Conservation (phyloP, 768 basidiomycete species). For the Pisolithus orientalis region DNA sequence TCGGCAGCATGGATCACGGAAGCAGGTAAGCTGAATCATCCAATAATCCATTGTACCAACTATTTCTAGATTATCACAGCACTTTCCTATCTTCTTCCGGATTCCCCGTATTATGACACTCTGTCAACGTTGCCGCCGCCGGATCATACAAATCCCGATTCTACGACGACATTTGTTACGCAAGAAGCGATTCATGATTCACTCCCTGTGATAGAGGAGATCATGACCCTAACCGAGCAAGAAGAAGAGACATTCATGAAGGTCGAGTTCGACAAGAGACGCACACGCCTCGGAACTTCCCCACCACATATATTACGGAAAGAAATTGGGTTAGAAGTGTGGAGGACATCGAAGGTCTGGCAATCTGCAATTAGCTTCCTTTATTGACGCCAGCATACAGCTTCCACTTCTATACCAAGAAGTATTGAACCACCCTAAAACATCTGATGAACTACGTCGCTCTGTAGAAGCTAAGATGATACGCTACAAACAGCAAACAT, state of each 20-base stretch:
- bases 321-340: conserved; percentile 64
- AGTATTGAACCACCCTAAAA: conserved; percentile 73
- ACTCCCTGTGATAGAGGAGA: conserved; percentile 66
- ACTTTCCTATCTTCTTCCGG: conserved; percentile 67
- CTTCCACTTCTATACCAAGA: conserved; percentile 71
- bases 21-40: conserved; percentile 41
- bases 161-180: conserved; percentile 48
- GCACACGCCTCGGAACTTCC: conserved; percentile 68
- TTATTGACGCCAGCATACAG: conserved; percentile 30
- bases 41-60: conserved; percentile 39
- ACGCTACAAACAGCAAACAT: conserved; percentile 51
- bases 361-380: background rate
- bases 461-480: conserved; percentile 72
- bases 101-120: conserved; percentile 55
- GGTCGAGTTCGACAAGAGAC: conserved; percentile 69
- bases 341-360: conserved; percentile 52
- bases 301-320: conserved; percentile 51
- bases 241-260: conserved; percentile 53
- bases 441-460: conserved; percentile 75
- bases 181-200: conserved; percentile 65
- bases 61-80: conserved; percentile 63
- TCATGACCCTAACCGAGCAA: conserved; percentile 55
- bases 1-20: conserved; percentile 51
- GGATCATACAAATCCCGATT: conserved; percentile 67
- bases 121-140: conserved; percentile 66